Evolutionary conservation across 805 yeast genomes (phyloP), one percentile per base, ranked within the genome.

Genomic region (Cyberlindnera mrakii): DNA sequence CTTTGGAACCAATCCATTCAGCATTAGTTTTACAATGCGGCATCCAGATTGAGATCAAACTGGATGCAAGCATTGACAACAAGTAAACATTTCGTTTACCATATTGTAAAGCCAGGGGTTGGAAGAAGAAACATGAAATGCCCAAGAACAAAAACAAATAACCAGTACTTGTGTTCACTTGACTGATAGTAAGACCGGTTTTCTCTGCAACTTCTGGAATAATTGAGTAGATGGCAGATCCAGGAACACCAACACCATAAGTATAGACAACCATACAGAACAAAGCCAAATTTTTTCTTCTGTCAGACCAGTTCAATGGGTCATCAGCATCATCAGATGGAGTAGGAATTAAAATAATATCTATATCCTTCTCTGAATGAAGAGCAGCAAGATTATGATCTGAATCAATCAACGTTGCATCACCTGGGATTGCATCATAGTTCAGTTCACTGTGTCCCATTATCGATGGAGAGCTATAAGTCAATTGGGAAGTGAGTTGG

Each of bases 241-340:
- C 59, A 19, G 73, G 68, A 41, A 69, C 60, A 40, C 79, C 80
- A 2, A 71, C 68, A 30, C 70, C 67, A 40, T 65, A 65, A 4
- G 70, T 66, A 49, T 70, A 73, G 6, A 71, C 64, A 30, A 68
- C 58, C 45, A 70, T 57, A 51, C 77, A 72, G 37, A 71, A 62
- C 40, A 75, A 62, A 34, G 72, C 69, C 32, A 73, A 35, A 59
- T 64, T 58, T 52, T 80, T 80, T 39, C 84, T 67, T 32, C 54
- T 47, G 19, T 53, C 58, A 2, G 75, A 42, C 88, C 88, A 82
- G 53, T 78, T 80, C 43, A 82, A 63, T 1, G 88, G 88, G 53
- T 82, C 89, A 50, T 81, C 76, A 6, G 86, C 84, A 47, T 80
- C 80, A 40, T 72, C 77, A 0, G 83, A 72, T 2, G 89, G 89